phyloP scores from a whole-genome alignment of 192 early-diverging fungal species.

The Funneliformis geosporum region DNA sequence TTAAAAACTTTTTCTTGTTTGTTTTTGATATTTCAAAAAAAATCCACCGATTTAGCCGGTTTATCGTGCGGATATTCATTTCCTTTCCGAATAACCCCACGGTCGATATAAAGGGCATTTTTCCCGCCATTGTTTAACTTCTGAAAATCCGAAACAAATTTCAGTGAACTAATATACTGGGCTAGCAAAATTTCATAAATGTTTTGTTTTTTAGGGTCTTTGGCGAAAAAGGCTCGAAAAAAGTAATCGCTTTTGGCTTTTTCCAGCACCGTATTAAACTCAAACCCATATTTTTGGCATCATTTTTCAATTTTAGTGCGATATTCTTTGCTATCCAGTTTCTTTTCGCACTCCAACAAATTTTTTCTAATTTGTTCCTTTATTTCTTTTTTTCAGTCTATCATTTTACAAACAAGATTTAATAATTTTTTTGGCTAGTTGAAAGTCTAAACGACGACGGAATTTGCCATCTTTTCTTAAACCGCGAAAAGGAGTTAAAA shows the following conservation, averaged over 20 bases:
- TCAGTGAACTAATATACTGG: not conserved
- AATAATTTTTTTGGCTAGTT: not conserved
- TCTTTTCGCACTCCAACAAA: not conserved
- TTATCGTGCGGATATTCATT: not conserved
- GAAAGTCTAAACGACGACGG: not conserved
- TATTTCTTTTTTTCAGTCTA: not conserved
- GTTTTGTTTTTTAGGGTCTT: constrained; percentile 1
- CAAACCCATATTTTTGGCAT: not conserved
- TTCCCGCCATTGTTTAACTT: no score
- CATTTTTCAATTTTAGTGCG: not conserved
- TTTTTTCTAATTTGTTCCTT: not conserved
- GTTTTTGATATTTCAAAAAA: not conserved
- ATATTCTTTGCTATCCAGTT: constrained; percentile 1
- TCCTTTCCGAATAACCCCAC: not conserved
- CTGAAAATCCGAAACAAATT: not conserved
- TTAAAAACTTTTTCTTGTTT: not conserved
- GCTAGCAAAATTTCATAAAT: not conserved
- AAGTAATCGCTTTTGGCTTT: constrained; percentile 6
- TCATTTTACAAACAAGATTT: constrained; percentile 6
- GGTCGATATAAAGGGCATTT: no score
- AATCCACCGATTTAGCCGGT: not conserved
- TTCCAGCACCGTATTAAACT: not conserved
- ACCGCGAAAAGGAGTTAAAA: constrained; percentile 1
- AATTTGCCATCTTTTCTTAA: not conserved
- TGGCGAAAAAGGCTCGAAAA: not conserved